These are phyloP conservation scores for Yamagishiella unicocca DNA, from an alignment of 139 green algal species.

Conservation along the genomic window DNA sequence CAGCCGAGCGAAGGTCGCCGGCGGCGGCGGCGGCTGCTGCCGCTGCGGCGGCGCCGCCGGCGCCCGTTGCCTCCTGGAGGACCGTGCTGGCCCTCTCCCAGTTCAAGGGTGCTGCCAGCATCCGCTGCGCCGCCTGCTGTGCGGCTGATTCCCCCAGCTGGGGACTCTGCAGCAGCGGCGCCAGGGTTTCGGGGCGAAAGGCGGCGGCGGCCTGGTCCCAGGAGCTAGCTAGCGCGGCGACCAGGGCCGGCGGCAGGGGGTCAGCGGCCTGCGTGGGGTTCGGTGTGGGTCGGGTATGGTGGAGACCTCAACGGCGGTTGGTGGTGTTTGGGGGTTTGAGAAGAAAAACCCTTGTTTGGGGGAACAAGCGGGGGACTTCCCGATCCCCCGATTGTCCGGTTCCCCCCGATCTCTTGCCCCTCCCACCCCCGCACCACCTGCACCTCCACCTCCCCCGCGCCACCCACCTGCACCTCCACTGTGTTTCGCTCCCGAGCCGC, in stretches of 20 bases:
- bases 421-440: too few relatives aligned
- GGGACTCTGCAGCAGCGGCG: not conserved
- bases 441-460: not conserved
- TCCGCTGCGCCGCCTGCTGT: not conserved
- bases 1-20: not conserved
- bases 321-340: too few relatives aligned
- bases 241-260: too few relatives aligned
- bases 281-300: not conserved
- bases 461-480: not conserved
- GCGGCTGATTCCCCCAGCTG: not conserved
- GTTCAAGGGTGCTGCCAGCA: not conserved
- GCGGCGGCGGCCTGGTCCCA: not conserved
- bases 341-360: too few relatives aligned
- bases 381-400: too few relatives aligned
- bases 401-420: too few relatives aligned
- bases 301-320: not conserved
- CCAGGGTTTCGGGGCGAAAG: not conserved
- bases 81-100: not conserved
- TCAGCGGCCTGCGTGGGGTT: too few relatives aligned
- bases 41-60: not conserved
- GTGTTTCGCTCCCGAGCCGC: not conserved
- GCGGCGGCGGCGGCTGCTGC: not conserved
- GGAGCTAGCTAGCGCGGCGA: not conserved
- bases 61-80: not conserved
- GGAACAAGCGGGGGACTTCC: too few relatives aligned